Evolutionary conservation across 2,329 filamentous ascomycete species (phyloP), one percentile per base, ranked within the genome.

Genomic region (Apiospora marii): DNA sequence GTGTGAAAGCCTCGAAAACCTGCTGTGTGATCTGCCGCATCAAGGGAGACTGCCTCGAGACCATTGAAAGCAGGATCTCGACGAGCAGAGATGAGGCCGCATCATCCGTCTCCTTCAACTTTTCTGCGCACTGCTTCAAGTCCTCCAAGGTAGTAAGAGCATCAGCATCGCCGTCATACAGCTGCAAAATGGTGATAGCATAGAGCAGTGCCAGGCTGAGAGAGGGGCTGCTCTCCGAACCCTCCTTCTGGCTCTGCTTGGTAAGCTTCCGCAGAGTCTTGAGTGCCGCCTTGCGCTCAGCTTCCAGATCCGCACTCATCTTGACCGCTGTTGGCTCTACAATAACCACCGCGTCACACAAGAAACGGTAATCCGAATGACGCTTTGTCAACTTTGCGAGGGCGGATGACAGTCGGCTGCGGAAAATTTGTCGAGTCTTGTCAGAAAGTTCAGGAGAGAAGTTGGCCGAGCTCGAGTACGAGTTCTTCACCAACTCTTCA

Each of bases 141-240:
- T 98, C 96, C 71, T 93, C 90, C 12, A 98, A 85, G 74, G 96
- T 92, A 68, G 92, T 91, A 30, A 98, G 89, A 0, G 95, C 94
- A 79, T 98, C 96, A 0, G 93, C 87, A 73, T 98, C 95, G 34
- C 94, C 94, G 78, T 96, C 95, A 84, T 98, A 98, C 12, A 98
- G 88, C 81, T 98, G 94, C 71, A 98, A 87, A 19, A 98, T 89
- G 0, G 94, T 93, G 70, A 98, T 88, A 0, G 94, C 92, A 80
- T 97, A 94, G 1, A 98, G 88, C 48, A 98, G 87, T 27, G 92
- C 92, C 72, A 98, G 88, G 0, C 93, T 93, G 73, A 77, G 74
- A 19, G 76, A 80, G 91, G 90, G 22, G 85, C 85, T 74, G 81
- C 82, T 72, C 80, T 85, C 78, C 73, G 73, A 83, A 75, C 30